Percentiles rank a stretch among this genome's conserved stretches.
phyloP scores from a whole-genome alignment of 2,329 filamentous ascomycete genomes.

The Ascomycota sp. region DNA sequence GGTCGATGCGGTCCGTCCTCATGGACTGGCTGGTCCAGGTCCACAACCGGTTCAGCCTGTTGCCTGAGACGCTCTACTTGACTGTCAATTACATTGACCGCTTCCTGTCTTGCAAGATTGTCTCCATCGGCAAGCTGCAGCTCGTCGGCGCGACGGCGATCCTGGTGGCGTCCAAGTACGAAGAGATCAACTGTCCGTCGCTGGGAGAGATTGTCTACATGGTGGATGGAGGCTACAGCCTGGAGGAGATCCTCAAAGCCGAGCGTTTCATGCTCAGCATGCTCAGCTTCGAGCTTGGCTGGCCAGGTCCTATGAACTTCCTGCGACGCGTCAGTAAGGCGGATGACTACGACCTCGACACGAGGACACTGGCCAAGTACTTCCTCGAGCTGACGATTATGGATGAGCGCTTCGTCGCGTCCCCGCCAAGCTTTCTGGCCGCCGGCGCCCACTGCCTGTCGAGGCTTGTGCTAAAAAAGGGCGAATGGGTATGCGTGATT shows the following conservation, averaged over 20 bases:
- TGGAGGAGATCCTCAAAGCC: slow-evolving; percentile 87
- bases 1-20: slow-evolving; percentile 93
- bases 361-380: slow-evolving; percentile 88
- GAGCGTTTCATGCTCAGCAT: slow-evolving; percentile 97
- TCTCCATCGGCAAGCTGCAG: slow-evolving; percentile 86
- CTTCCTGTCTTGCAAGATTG: slow-evolving; percentile 84
- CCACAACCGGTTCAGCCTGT: slow-evolving; percentile 71
- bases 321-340: slow-evolving; percentile 92
- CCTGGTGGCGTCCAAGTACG: slow-evolving; percentile 91
- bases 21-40: slow-evolving; percentile 99
- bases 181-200: slow-evolving; percentile 95
- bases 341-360: slow-evolving; percentile 92
- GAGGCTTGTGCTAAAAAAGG: slow-evolving; percentile 73
- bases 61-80: slow-evolving; percentile 88
- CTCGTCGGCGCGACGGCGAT: slow-evolving; percentile 90
- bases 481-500: slow-evolving; percentile 59
- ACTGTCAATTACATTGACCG: slow-evolving; percentile 95
- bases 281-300: slow-evolving; percentile 87
- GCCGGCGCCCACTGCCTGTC: slow-evolving; percentile 86
- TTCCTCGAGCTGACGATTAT: slow-evolving; percentile 93
- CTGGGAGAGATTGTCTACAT: slow-evolving; percentile 94
- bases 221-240: slow-evolving; percentile 80
- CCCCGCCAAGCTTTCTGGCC: slow-evolving; percentile 73
- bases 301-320: slow-evolving; percentile 99
- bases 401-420: slow-evolving; percentile 92